Base-by-base conservation (phyloP, 225 moss, liverwort and hornwort genomes). In the Polytrichum commune region DNA sequence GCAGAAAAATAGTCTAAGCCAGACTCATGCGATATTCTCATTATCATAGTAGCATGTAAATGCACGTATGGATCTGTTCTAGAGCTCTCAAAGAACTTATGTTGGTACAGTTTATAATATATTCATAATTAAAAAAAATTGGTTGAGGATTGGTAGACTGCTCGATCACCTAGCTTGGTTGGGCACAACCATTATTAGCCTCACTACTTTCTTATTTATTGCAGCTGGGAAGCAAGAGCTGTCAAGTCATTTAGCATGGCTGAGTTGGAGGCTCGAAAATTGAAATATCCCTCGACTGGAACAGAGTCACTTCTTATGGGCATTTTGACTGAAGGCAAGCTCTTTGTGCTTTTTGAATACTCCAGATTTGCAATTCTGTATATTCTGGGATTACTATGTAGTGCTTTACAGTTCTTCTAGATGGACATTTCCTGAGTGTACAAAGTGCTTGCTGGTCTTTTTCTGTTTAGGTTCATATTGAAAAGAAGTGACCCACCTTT, bases 171-270 rank as follows among this genome's bases (percentile, higher is more conserved):
- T 3, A 13, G 38, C 10, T 38, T 13, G 3, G 13, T 38, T 38
- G 38, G 38, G 38, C 38, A 38, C 3, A 3, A 10, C 38, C 10
- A 38, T 38, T 38, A 38, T 38, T 0, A 3, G 38, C 13, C 54
- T 53, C 18, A 53, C 24, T 26, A 1, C 53, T 23, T 53, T 27
- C 18, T 55, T 5, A 46, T 65, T 29, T 54, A 56, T 78, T 19
- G 5, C 77, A 90, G 86, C 61, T 90, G 89, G 89, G 86, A 86
- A 18, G 84, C 89, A 62, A 79, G 89, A 55, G 89, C 89, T 67
- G 86, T 90, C 73, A 90, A 90, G 74, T 86, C 89, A 32, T 90
- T 79, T 71, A 90, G 89, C 68, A 90, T 90, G 89, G 68, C 89
- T 27, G 89, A 90, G 78, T 66, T 90, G 55, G 89, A 90, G 72